Evolutionary conservation across 2,329 filamentous ascomycete genomes (phyloP).

Genomic region (Beauveria sp.): DNA sequence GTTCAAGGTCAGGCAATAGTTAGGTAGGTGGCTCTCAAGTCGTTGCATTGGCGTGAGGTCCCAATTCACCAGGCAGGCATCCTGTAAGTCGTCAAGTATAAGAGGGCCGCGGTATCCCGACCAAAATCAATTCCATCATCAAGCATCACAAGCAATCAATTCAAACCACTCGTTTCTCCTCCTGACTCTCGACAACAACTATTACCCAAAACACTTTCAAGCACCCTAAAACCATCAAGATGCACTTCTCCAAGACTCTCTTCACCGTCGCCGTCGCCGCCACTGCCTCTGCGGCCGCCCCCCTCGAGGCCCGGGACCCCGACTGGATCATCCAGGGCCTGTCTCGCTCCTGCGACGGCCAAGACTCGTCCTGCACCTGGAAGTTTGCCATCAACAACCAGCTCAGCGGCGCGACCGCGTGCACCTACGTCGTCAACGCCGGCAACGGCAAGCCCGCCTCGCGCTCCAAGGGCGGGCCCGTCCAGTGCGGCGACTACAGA

Average conservation of each 20-base stretch:
- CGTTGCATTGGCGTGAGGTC: too few species aligned
- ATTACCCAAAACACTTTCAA: conserved; percentile 7
- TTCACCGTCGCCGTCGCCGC: conserved; percentile 28
- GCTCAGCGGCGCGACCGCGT: conserved; percentile 23
- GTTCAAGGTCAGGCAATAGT: not conserved
- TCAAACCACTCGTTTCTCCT: not conserved
- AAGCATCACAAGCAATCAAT: not conserved
- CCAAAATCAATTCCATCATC: not conserved
- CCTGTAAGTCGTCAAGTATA: not conserved
- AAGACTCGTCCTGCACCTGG: conserved; percentile 35
- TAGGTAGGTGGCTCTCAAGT: too few species aligned
- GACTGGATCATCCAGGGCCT: conserved; percentile 36
- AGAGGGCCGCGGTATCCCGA: not conserved
- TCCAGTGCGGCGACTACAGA: conserved; percentile 41
- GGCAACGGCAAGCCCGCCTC: conserved; percentile 28
- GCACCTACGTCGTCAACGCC: conserved; percentile 32
- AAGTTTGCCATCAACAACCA: conserved; percentile 35
- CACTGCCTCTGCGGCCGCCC: conserved; percentile 28
- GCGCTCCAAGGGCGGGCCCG: conserved; percentile 30
- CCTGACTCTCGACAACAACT: not conserved
- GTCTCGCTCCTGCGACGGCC: conserved; percentile 31
- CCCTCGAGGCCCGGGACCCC: conserved; percentile 32
- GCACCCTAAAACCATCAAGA: conserved; percentile 21
- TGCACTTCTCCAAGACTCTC: conserved; percentile 36
- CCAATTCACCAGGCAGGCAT: not conserved